A percentile compares a stretch with the other conserved stretches of the same genome.
These are phyloP conservation scores for Diutina pseudorugosa DNA, from an alignment of 1,139 yeast species.

Conservation along the genomic window DNA sequence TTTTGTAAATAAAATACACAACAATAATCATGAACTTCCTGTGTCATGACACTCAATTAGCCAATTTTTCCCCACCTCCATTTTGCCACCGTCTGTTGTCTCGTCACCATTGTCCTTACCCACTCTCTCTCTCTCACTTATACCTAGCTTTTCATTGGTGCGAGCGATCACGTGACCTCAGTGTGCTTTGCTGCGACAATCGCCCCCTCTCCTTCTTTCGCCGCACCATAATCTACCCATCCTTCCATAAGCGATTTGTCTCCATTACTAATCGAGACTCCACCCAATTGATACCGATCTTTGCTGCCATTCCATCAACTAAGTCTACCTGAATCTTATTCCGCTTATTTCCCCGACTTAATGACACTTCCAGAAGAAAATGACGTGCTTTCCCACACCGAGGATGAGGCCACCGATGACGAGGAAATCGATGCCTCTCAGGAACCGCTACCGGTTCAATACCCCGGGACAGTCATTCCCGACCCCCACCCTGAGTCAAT, in stretches of 20 bases:
- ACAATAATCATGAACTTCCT: neutral
- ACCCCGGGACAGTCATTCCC: constrained; percentile 40
- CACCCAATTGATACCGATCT: neutral
- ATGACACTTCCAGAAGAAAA: neutral
- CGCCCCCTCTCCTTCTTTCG: neutral
- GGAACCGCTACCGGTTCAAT: constrained; percentile 14
- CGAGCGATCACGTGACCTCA: neutral
- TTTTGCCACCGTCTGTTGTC: too few relatives aligned
- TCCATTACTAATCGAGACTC: neutral
- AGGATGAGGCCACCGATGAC: constrained; percentile 10
- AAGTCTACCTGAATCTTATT: neutral
- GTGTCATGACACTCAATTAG: neutral
- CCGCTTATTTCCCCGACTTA: neutral
- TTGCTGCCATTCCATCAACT: neutral
- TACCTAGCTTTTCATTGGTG: neutral
- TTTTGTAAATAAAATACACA: constrained; percentile 1
- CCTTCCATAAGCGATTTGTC: too few relatives aligned
- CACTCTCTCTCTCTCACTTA: too few relatives aligned
- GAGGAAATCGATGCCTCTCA: constrained; percentile 17
- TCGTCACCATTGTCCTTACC: too few relatives aligned
- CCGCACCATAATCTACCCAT: neutral
- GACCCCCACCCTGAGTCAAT: constrained; percentile 37
- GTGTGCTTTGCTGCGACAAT: neutral
- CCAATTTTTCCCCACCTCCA: too few relatives aligned
- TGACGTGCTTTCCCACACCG: constrained; percentile 9